Base-by-base conservation (phyloP, 345 rosid genomes). In the Erysimum cheiranthoides region DNA sequence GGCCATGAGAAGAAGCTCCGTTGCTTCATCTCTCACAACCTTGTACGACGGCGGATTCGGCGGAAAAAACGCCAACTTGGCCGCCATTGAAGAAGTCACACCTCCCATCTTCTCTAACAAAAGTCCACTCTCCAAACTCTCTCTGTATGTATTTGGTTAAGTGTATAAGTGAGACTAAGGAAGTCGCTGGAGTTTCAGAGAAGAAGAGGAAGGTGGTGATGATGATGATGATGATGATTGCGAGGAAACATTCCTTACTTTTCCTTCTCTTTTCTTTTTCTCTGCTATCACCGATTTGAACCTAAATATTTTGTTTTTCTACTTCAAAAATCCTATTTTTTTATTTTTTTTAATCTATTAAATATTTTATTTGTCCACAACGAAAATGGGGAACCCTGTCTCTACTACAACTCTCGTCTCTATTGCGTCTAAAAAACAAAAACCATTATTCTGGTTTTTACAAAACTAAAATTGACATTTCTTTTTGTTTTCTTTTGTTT, bases 61-160 rank as follows among this genome's bases (percentile, higher is more conserved):
- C 1, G 96, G 95, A 66, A 92, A 94, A 78, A 94, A 94, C 9
- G 98, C 97, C 60, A 94, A 86, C 74, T 92, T 94, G 10, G 96
- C 96, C 27, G 98, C 97, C 97, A 94, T 92, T n/a, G 98, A 90
- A 32, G 98, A 94, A 21, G 97, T 87, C 60, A 94, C 95, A 72
- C 97, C 96, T 32, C 97, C 97, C 97, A 94, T 63, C 5, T 61
- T 89, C 61, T 72, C 42, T 9, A 54, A 64, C 53, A 28, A n/a
- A n/a, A 45, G 13, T 56, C 38, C 61, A 40, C 80, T 32, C 39
- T 46, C 40, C 27, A 38, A 50, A 5, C 40, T 49, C 60, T 10
- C 56, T 72, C 25, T 38, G 31, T 35, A 10, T 6, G 39, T 56
- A 9, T 4, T 72, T 60, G 31, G 31, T 62, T 62, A 8, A 61